Evolutionary conservation across 2,329 filamentous ascomycete species (phyloP).

Genomic region (Xylariaceae sp.): DNA sequence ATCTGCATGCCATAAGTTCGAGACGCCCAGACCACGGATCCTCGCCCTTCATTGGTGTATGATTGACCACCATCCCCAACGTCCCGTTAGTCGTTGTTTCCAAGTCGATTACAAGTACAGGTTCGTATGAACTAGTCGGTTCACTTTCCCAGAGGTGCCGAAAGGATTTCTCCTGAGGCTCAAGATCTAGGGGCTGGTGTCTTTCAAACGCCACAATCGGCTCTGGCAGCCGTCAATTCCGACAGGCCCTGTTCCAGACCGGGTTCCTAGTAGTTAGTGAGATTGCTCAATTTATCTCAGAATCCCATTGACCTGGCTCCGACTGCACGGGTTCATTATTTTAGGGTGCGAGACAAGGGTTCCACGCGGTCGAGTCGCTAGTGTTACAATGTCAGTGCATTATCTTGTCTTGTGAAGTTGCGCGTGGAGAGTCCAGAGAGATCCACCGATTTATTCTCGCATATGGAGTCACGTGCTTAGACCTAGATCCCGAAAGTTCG

Average conservation of each 20-base stretch:
- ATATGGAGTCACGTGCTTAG: too few relatives aligned
- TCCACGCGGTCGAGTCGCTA: conserved; percentile 12
- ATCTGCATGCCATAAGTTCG: conserved; percentile 9
- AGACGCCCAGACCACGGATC: conserved; percentile 2
- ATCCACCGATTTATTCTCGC: too few relatives aligned
- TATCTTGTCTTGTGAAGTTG: neutral
- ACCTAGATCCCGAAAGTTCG: too few relatives aligned
- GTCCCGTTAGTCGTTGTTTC: neutral
- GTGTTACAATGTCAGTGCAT: neutral
- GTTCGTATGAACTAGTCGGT: neutral
- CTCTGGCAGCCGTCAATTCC: conserved; percentile 21
- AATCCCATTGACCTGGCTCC: conserved; percentile 3
- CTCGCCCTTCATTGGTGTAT: neutral
- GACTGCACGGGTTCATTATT: conserved; percentile 1
- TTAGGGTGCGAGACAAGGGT: conserved; percentile 11
- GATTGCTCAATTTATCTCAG: conserved; percentile 14
- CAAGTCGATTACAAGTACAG: neutral
- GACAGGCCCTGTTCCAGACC: conserved; percentile 14
- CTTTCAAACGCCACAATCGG: conserved; percentile 19
- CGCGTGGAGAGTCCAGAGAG: neutral
- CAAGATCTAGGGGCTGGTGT: neutral
- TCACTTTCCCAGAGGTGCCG: neutral
- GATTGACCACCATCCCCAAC: neutral
- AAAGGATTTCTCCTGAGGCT: neutral
- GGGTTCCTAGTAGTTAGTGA: conserved; percentile 1